Conservation (phyloP, 176 grass and related monocot genomes). For the Triticum timopheevii region DNA sequence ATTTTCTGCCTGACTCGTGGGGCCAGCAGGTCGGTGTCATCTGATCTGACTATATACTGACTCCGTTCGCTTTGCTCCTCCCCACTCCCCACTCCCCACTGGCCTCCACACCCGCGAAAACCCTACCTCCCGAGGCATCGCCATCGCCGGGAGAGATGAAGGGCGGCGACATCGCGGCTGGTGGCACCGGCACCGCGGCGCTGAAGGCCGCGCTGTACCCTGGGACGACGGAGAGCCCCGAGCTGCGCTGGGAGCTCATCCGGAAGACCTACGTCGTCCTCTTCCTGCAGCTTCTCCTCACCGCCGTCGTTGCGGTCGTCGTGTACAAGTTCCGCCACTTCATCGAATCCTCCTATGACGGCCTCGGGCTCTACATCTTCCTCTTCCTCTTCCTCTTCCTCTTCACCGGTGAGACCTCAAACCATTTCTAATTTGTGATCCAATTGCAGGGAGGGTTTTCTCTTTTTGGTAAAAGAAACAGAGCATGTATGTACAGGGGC, state of each 20-base stretch:
- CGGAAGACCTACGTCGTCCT: conserved; percentile 76
- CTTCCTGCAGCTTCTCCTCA: conserved; percentile 57
- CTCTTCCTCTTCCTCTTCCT: conserved; percentile 70
- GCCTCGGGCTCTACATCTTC: conserved; percentile 59
- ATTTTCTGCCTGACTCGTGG: too few species aligned
- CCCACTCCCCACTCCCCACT: too few species aligned
- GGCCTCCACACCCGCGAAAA: neutral
- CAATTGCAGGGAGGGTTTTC: neutral
- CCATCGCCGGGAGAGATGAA: conserved; percentile 25
- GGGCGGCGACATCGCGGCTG: conserved; percentile 40
- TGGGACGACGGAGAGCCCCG: conserved; percentile 60
- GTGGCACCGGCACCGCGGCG: too few species aligned
- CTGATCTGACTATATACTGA: neutral
- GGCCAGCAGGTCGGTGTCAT: too few species aligned
- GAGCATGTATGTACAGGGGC: too few species aligned
- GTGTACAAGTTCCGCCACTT: conserved; percentile 61
- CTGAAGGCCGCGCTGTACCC: conserved; percentile 43
- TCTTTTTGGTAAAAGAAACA: too few species aligned
- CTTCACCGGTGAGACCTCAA: conserved; percentile 27
- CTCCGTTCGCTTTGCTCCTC: neutral
- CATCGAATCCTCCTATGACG: conserved; percentile 52
- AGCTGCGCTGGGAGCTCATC: conserved; percentile 82
- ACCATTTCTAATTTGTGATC: neutral
- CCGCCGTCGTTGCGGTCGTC: conserved; percentile 54
- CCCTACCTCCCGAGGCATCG: neutral